Base-by-base conservation (phyloP, 169 alveolate species). In the Plasmodium knowlesi region DNA sequence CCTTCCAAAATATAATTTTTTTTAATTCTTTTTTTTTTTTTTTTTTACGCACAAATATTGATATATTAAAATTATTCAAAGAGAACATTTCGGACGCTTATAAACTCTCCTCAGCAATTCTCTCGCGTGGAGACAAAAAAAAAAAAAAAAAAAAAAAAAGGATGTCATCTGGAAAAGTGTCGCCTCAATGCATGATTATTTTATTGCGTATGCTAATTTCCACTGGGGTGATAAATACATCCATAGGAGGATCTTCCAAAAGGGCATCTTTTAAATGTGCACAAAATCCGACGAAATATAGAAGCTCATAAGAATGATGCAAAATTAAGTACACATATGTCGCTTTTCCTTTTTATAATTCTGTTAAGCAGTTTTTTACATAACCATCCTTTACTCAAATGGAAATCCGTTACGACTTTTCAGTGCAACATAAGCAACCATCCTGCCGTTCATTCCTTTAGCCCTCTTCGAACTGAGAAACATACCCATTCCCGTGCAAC, bases 101-200 rank as follows among this genome's bases (percentile, higher is more conserved):
- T 67, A 67, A 25, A 22, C 76, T 25, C 76, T 67, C 37, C 76
- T 25, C 30, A 22, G 16, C 30, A 50, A 8, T 50, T 50, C 37
- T 67, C 76, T 67, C 76, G 39, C 76, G 37, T 67, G 76, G 76
- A 67, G 41, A 67, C 39, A 67, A 67, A 67, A 67, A 67, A 67
- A 67, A 61, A 41, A 8, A 41, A 41, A 8, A 41, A 8, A 41
- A 5, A 41, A 5, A n/a, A n/a, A 61, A 67, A 9, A 8, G 0
- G 14, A 6, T 1, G 37, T 39, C 16, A 67, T 28, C 76, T 67
- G 30, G 16, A 37, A 28, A 67, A 25, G 76, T 37, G 30, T 28
- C n/a, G n/a, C 41, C 37, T 67, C 37, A 67, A 67, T 67, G 30
- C 37, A 67, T 22, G 41, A n/a, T 39, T 67, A 67, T 22, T 25